Evolutionary conservation across 2,329 filamentous ascomycete species (phyloP), one percentile per base, ranked within the genome.

Genomic region (Thermothelomyces thermophilus): DNA sequence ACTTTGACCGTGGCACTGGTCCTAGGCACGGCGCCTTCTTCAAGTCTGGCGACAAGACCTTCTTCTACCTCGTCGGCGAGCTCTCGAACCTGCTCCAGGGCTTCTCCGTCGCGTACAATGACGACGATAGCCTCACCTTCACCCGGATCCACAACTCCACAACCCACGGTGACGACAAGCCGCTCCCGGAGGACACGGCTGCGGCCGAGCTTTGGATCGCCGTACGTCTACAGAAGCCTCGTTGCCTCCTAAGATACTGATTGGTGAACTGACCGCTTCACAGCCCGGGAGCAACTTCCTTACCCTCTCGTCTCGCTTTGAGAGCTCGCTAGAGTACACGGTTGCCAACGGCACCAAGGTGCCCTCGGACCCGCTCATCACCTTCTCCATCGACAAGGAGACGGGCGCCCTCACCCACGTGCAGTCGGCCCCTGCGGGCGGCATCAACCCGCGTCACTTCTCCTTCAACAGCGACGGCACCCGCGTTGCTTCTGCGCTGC

Each of bases 271-370:
- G 17, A 36, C 42, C 22, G 34, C 3, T 17, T 20, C 37, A 17
- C 47, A 81, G 79, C 76, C 79, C 42, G 77, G 82, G 60, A 70
- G 74, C 52, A 76, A 74, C 31, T 86, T 81, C 69, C 63, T 90
- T 45, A 72, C 86, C 57, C 74, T 85, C 36, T 84, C 83, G 2
- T 86, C 85, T 55, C 82, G 87, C 54, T 76, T 77, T 61, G 83
- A 84, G 61, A 71, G 69, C 39, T 67, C 73, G 19, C 76, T 83
- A 62, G 72, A 72, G 64, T 72, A 70, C 57, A 70, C 75, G 58
- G 48, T 65, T 51, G 53, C 60, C 56, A 70, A 74, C 61, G 66
- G 58, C 55, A 73, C 71, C 8, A 53, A 58, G 11, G 70, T 81
- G 49, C 62, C 72, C 8, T 83, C 82, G 0, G 84, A 87, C 64